These are phyloP conservation scores for Dalbergia cultrata DNA, from an alignment of 306 rosid genomes.

Conservation along the genomic window DNA sequence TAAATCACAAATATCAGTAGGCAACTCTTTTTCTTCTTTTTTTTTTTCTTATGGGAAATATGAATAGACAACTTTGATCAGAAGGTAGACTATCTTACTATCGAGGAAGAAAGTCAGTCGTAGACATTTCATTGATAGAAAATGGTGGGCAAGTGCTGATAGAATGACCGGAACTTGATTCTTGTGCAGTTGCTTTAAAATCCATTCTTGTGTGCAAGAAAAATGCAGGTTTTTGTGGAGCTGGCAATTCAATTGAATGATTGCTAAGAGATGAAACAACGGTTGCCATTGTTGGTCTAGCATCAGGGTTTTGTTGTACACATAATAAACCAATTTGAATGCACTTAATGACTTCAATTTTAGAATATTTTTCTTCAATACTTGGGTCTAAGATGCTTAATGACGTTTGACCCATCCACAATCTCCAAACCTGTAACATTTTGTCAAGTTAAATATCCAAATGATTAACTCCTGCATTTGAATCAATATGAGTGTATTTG, in stretches of 20 bases:
- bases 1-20: background rate
- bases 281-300: slow-evolving; percentile 53
- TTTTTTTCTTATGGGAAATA: too few relatives aligned
- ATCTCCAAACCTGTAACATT: slow-evolving; percentile 51
- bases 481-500: too few relatives aligned
- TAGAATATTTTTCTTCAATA: slow-evolving; percentile 25
- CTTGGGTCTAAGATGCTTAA: slow-evolving; percentile 47
- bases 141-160: background rate
- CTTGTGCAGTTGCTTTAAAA: background rate
- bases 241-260: slow-evolving; percentile 40
- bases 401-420: slow-evolving; percentile 47
- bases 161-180: background rate
- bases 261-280: slow-evolving; percentile 46
- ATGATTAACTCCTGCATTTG: too few relatives aligned
- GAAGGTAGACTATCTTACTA: background rate
- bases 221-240: slow-evolving; percentile 50
- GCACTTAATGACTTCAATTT: slow-evolving; percentile 40
- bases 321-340: slow-evolving; percentile 58
- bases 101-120: slow-evolving; percentile 1
- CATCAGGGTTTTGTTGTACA: slow-evolving; percentile 50
- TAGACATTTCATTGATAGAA: background rate
- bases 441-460: background rate
- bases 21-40: too few relatives aligned
- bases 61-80: background rate
- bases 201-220: background rate